A percentile compares a stretch with the other conserved stretches of the same genome.
Conservation (phyloP, 305 asterid genomes). For the Ajuga reptans region DNA sequence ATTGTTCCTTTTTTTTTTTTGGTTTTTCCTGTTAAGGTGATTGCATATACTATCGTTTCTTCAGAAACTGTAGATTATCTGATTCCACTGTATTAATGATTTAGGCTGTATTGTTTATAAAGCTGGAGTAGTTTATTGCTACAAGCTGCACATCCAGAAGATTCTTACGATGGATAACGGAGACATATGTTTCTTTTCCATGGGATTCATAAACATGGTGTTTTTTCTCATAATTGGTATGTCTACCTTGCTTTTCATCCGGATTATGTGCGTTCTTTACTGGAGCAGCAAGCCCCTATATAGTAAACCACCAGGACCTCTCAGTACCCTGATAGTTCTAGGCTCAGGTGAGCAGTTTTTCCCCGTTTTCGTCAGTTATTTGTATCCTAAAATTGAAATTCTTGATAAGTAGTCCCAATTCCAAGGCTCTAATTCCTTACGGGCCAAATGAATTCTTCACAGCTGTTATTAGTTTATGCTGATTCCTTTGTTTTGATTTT, state of each 20-base stretch:
- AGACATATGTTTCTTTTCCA: slow-evolving; percentile 13
- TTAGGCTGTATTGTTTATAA: neutral
- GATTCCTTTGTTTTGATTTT: neutral
- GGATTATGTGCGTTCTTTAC: slow-evolving; percentile 43
- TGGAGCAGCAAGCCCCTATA: slow-evolving; percentile 36
- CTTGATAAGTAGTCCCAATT: neutral
- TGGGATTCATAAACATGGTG: slow-evolving; percentile 19
- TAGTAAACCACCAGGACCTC: slow-evolving; percentile 31
- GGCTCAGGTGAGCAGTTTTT: slow-evolving; percentile 59
- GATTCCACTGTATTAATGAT: neutral
- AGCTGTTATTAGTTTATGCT: neutral
- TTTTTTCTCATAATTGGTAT: slow-evolving; percentile 31
- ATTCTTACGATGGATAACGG: slow-evolving; percentile 28
- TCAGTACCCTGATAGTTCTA: slow-evolving; percentile 57
- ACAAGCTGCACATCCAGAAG: neutral
- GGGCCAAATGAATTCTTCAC: neutral
- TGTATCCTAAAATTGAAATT: neutral
- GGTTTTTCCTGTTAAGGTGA: neutral
- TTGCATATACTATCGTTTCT: neutral
- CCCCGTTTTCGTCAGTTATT: neutral
- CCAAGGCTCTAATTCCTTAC: neutral
- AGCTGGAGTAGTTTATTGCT: slow-evolving; percentile 13
- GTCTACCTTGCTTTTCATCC: slow-evolving; percentile 32
- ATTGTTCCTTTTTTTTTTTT: neutral
- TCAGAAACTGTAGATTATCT: neutral